Evolutionary conservation across 768 basidiomycete genomes (phyloP).

Genomic region (Favolaschia claudopus): DNA sequence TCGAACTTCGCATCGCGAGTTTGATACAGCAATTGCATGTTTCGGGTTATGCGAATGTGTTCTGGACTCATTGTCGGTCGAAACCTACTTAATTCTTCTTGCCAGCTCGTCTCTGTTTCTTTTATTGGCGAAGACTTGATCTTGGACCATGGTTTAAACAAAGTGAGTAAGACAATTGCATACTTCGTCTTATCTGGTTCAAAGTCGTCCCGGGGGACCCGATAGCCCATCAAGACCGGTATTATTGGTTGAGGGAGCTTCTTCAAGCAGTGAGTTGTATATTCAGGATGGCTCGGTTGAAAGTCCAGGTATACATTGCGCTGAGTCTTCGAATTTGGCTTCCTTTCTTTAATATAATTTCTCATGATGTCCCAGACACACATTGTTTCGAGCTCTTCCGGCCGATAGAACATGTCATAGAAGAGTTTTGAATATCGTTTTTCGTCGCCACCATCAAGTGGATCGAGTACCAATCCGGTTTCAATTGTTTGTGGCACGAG

Average conservation of each 20-base stretch:
- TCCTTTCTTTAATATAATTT: background rate
- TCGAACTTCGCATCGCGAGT: background rate
- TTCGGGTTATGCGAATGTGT: background rate
- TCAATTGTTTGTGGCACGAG: too few relatives aligned
- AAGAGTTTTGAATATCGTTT: background rate
- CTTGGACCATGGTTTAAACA: background rate
- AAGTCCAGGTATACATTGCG: background rate
- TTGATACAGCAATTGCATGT: too few relatives aligned
- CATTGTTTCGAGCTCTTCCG: background rate
- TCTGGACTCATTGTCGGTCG: background rate
- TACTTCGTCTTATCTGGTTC: constrained; percentile 2
- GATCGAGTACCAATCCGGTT: background rate
- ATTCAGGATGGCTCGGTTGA: background rate
- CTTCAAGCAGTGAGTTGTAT: constrained; percentile 2
- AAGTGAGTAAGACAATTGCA: background rate
- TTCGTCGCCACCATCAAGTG: too few relatives aligned
- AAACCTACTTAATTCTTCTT: background rate
- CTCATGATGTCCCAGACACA: background rate
- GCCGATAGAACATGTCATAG: constrained; percentile 7
- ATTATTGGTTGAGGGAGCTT: background rate
- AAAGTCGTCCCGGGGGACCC: constrained; percentile 3
- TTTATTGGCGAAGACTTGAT: background rate
- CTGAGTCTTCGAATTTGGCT: constrained; percentile 1
- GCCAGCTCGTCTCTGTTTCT: background rate
- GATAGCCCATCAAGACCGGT: too few relatives aligned